phyloP scores from a whole-genome alignment of 2,329 filamentous ascomycete genomes.

The Raffaelea albimanens region DNA sequence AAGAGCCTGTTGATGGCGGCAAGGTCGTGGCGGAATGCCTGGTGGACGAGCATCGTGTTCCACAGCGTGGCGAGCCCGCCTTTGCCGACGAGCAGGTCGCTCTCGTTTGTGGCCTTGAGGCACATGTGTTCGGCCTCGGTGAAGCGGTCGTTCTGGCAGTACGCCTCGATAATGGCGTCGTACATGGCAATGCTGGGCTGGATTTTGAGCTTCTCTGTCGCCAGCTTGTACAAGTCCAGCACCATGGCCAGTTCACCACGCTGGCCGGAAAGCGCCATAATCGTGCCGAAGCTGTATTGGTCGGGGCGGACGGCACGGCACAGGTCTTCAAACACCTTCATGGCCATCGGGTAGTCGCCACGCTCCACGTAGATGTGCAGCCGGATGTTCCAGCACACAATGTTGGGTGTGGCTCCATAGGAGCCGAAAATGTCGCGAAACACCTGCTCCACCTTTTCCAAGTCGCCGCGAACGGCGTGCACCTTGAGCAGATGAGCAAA shows the following conservation, averaged over 20 bases:
- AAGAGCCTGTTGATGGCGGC: slow-evolving; percentile 38
- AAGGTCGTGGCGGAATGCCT: slow-evolving; percentile 53
- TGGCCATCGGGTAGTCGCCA: slow-evolving; percentile 56
- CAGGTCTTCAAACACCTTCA: slow-evolving; percentile 55
- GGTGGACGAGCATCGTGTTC: slow-evolving; percentile 66
- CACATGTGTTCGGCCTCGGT: slow-evolving; percentile 50
- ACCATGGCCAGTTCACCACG: slow-evolving; percentile 66
- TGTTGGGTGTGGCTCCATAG: slow-evolving; percentile 48
- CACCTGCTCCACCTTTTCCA: slow-evolving; percentile 45
- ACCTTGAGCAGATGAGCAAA: slow-evolving; percentile 58
- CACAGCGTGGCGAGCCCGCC: slow-evolving; percentile 51
- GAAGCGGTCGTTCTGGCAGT: slow-evolving; percentile 47
- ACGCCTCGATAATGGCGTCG: slow-evolving; percentile 57
- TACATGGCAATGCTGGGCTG: slow-evolving; percentile 47
- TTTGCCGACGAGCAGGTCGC: slow-evolving; percentile 18
- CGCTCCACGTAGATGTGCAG: slow-evolving; percentile 60
- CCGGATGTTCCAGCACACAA: slow-evolving; percentile 65
- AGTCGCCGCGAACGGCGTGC: slow-evolving; percentile 59
- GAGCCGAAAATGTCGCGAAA: slow-evolving; percentile 52
- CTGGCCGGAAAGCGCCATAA: slow-evolving; percentile 63
- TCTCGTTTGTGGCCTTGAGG: slow-evolving; percentile 40
- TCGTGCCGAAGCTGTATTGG: slow-evolving; percentile 55
- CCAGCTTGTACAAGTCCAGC: slow-evolving; percentile 53
- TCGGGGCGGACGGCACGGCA: slow-evolving; percentile 43
- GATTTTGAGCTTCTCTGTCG: slow-evolving; percentile 39